Evolutionary conservation across 768 basidiomycete genomes (phyloP).

Genomic region (Guyanaporus albipodus): DNA sequence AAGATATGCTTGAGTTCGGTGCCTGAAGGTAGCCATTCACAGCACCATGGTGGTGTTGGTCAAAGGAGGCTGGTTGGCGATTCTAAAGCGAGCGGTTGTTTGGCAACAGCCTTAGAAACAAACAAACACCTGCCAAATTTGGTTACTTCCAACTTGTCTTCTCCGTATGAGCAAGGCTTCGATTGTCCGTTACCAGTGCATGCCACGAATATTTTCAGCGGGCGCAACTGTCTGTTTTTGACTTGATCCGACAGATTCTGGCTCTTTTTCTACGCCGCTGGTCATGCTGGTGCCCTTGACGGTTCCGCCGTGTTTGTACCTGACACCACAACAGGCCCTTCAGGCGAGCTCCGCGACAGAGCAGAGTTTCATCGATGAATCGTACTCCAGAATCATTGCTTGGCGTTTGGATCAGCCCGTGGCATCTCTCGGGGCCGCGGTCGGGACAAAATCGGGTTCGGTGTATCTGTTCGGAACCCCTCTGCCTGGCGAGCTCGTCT

Average conservation of each 20-base stretch:
- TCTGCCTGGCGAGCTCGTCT: slow-evolving; percentile 18
- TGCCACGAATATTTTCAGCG: slow-evolving; percentile 1
- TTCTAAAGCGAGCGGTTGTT: slow-evolving; percentile 17
- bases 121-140: slow-evolving; percentile 24
- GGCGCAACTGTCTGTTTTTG: neutral
- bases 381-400: slow-evolving; percentile 12
- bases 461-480: slow-evolving; percentile 28
- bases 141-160: neutral
- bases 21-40: neutral
- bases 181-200: slow-evolving; percentile 1
- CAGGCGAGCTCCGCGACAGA: slow-evolving; percentile 16
- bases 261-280: neutral
- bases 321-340: slow-evolving; percentile 3
- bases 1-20: too few species aligned
- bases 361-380: slow-evolving; percentile 24
- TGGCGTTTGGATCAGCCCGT: slow-evolving; percentile 14
- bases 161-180: slow-evolving; percentile 6
- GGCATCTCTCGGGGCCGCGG: slow-evolving; percentile 14
- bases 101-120: slow-evolving; percentile 28
- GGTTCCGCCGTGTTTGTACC: slow-evolving; percentile 16
- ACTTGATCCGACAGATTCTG: neutral
- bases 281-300: slow-evolving; percentile 28
- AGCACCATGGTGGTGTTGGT: neutral
- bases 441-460: slow-evolving; percentile 24
- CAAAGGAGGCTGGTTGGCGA: neutral